Percentiles rank a stretch among this genome's conserved stretches.
These are phyloP conservation scores for Cladophialophora exuberans DNA, from an alignment of 2,329 filamentous ascomycete genomes.

Conservation along the genomic window DNA sequence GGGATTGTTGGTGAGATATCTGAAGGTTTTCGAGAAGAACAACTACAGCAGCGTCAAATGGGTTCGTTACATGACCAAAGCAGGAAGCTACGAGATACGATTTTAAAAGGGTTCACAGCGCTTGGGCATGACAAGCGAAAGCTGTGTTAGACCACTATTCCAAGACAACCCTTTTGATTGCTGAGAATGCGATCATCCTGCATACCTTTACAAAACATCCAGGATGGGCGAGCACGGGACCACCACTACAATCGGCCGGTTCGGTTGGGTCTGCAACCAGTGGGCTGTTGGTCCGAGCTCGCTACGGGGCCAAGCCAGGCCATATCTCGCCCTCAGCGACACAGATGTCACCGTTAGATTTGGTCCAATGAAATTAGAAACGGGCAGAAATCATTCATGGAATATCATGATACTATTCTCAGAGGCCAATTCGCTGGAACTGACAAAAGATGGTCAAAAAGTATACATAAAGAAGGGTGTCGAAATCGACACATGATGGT, in stretches of 20 bases:
- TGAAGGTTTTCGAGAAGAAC: conserved; percentile 99
- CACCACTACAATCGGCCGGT: no score
- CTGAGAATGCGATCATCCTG: no score
- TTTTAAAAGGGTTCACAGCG: conserved; percentile 41
- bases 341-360: no score
- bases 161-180: no score
- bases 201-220: no score
- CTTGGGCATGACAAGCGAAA: not conserved
- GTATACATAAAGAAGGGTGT: conserved; percentile 15
- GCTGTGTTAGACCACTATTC: no score
- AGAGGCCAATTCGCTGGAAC: conserved; percentile 22
- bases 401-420: not conserved
- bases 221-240: no score
- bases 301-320: no score
- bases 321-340: no score
- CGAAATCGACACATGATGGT: not conserved
- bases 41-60: conserved; percentile 99
- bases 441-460: conserved; percentile 13
- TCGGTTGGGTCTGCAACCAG: no score
- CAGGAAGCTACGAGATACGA: conserved; percentile 96
- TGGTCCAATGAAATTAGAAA: not conserved
- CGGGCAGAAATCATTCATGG: not conserved
- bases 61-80: conserved; percentile 98
- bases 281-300: no score
- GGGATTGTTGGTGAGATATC: conserved; percentile 85